Evolutionary conservation across 495 filamentous ascomycete genomes (phyloP).

Genomic region (Beverwykella pulmonaria): DNA sequence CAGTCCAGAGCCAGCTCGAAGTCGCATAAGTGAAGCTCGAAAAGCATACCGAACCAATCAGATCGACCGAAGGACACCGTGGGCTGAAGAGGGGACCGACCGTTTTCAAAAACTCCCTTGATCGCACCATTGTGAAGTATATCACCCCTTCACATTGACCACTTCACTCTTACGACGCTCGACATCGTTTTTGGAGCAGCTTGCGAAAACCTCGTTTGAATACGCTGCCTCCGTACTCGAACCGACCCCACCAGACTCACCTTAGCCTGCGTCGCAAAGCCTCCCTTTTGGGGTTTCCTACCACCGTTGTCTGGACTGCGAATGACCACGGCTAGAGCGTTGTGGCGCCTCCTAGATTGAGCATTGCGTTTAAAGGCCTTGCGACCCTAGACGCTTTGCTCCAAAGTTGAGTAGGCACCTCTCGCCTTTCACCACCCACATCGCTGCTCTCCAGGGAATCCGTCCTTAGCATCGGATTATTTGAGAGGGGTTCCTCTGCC

Average conservation of each 20-base stretch:
- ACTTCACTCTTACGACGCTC: neutral
- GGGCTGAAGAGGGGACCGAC: neutral
- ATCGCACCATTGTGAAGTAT: neutral
- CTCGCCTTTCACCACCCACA: neutral
- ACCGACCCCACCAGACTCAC: neutral
- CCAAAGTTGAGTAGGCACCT: neutral
- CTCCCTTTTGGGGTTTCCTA: neutral
- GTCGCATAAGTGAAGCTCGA: neutral
- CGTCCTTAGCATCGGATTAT: neutral
- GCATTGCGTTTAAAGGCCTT: neutral
- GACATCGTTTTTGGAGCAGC: neutral
- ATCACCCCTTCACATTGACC: neutral
- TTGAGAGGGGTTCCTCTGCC: neutral
- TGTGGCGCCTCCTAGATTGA: neutral
- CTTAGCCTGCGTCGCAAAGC: neutral
- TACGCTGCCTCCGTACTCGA: neutral
- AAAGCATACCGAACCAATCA: slow-evolving; percentile 1
- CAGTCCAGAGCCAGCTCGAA: neutral
- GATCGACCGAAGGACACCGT: neutral
- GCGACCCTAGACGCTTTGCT: neutral
- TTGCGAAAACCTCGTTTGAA: neutral
- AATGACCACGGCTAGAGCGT: neutral
- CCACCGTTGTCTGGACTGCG: neutral
- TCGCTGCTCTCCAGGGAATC: too few relatives aligned
- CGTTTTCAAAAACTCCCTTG: neutral